Percentiles rank a stretch among this genome's conserved stretches.
phyloP scores from a whole-genome alignment of 805 yeast species.

The Yamadazyma paraphyllophila region DNA sequence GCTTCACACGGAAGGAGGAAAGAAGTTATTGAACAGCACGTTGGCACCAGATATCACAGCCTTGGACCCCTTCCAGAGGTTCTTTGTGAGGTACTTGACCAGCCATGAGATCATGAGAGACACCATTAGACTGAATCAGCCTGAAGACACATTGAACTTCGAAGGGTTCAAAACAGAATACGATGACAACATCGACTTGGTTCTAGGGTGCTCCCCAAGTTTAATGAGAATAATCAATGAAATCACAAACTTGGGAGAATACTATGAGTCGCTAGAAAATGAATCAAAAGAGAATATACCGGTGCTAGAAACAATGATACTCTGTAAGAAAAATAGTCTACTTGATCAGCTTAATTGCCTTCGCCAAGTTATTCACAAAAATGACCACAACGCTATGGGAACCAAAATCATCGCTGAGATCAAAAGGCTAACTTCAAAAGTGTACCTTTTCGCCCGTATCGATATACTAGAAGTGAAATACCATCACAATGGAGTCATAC shows the following conservation, averaged over 20 bases:
- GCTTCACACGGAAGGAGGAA: constrained; percentile 35
- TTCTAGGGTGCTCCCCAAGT: constrained; percentile 41
- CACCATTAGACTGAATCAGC: constrained; percentile 31
- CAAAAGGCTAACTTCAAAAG: constrained; percentile 30
- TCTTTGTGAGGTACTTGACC: constrained; percentile 37
- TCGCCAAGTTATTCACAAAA: constrained; percentile 7
- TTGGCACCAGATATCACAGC: neutral
- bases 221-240: constrained; percentile 34
- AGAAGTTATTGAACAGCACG: constrained; percentile 22
- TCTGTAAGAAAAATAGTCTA: constrained; percentile 20
- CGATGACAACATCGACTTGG: constrained; percentile 36
- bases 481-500: constrained; percentile 6
- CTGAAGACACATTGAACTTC: constrained; percentile 18
- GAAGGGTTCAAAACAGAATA: constrained; percentile 29
- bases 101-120: constrained; percentile 46
- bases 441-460: constrained; percentile 36
- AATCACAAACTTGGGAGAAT: constrained; percentile 35
- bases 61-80: constrained; percentile 28
- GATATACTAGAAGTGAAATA: constrained; percentile 17
- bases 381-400: constrained; percentile 1
- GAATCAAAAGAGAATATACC: constrained; percentile 18
- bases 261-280: constrained; percentile 27
- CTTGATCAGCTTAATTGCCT: constrained; percentile 18
- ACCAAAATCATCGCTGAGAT: constrained; percentile 32
- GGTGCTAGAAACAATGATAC: constrained; percentile 24